Base-by-base conservation (phyloP, 2,329 filamentous ascomycete species). In the Penicillium sp. region DNA sequence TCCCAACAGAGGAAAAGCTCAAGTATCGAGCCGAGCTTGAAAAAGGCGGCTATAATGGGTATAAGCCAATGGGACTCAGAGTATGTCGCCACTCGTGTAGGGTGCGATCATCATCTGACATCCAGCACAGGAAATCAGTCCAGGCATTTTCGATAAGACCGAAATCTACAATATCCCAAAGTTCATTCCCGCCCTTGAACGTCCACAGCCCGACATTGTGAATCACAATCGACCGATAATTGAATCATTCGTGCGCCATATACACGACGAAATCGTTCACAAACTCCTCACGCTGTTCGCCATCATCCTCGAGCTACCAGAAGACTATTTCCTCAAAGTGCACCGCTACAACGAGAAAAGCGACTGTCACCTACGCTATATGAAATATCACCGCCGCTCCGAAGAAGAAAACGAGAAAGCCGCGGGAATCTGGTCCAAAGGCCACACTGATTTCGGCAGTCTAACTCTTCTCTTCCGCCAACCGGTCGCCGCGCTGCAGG, bases 291-390 rank as follows among this genome's bases (percentile, higher is more conserved):
- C 21, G 1, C 53, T 63, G 2, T 33, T 63, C 68, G 84, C 85
- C 4, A 78, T 86, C 26, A 77, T 87, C 1, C 76, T 88, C 0
- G 80, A 88, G 65, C 74, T 88, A 0, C 83, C 84, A 0, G 79
- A 84, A 42, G 84, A 87, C 16, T 77, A 81, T 54, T 74, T 87
- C 44, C 74, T 82, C 59, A 74, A 79, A 19, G 74, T 81, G 1
- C 86, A 88, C 68, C 76, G 74, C 6, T 88, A 86, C 68, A 79
- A 84, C 0, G 76, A 79, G 29, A 78, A 80, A 29, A 78, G 80
- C n/a, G 84, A 87, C 61, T 82, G 83, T 29, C 83, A 87, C 56
- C 75, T 86, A 29, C 78, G 85, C 1, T 87, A 86, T 67, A 86
- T 87, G 82, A 78, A 80, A 49, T 85, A 85, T 57, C 74, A 76